Evolutionary conservation across 805 yeast genomes (phyloP).

Genomic region (Candida nonsorbophila): DNA sequence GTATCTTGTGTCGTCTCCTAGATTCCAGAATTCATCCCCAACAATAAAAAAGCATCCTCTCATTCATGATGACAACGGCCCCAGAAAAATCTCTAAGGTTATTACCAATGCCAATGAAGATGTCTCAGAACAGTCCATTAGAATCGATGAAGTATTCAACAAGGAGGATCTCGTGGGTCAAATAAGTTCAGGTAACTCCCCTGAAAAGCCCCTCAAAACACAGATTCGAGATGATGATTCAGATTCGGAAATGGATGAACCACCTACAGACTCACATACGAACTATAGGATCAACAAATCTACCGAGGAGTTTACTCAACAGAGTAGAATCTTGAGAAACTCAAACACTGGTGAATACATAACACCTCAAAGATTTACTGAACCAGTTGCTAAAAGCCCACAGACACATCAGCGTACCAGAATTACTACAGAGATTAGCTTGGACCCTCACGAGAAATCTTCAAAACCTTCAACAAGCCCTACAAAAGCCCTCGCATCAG

Average conservation of each 20-base stretch:
- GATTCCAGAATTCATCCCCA: constrained; percentile 4
- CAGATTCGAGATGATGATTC: constrained; percentile 17
- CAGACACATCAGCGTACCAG: constrained; percentile 13
- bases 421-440: too few species aligned
- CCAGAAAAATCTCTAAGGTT: constrained; percentile 15
- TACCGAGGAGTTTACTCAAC: constrained; percentile 4
- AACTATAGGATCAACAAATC: too few species aligned
- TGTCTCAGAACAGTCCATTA: constrained; percentile 8
- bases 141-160: constrained; percentile 16
- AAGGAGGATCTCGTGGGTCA: constrained; percentile 20
- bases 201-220: constrained; percentile 4
- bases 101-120: constrained; percentile 14
- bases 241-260: constrained; percentile 20
- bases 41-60: not conserved
- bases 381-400: constrained; percentile 25
- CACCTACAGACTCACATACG: constrained; percentile 1
- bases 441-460: too few species aligned
- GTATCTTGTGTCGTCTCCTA: constrained; percentile 1
- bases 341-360: constrained; percentile 16
- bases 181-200: constrained; percentile 9
- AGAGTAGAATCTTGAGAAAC: too few species aligned
- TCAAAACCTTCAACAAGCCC: too few species aligned
- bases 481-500: not conserved
- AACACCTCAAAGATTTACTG: constrained; percentile 26
- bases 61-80: not conserved